Evolutionary conservation across 2,329 filamentous ascomycete species (phyloP), one percentile per base, ranked within the genome.

Genomic region (Chaetomium sp.): DNA sequence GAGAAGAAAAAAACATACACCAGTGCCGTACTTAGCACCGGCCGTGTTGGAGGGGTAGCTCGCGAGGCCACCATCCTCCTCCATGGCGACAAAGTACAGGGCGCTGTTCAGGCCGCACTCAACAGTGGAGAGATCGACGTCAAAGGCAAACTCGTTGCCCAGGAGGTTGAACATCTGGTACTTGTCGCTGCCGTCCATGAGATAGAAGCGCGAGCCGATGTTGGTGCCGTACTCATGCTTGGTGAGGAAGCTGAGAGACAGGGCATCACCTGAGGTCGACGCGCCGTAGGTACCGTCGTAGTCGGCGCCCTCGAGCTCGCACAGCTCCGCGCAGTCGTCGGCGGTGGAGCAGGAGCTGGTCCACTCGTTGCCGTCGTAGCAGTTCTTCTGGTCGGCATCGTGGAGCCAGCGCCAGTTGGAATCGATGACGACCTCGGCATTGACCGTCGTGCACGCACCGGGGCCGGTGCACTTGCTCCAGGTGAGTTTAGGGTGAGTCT

Each of bases 91-190:
- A 54, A 84, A 80, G 73, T 89, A 88, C 46, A 89, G 72, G 46
- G 86, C 86, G 54, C 85, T 86, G 70, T 89, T 89, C 56, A 89
- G 72, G 58, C 86, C 86, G 65, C 86, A 89, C 57, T 80, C 79
- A 27, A 87, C 74, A 63, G 79, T 78, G 38, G 84, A 87, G 44
- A 87, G 80, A 67, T 89, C 86, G 27, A 88, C 85, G 55, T 88
- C 85, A 59, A 89, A 87, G 53, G 83, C 84, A 71, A 89, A 84
- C 70, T 89, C 86, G 66, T 85, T 78, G 70, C 82, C 82, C 53
- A 82, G 74, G 57, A 88, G 74, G 57, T 81, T 77, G 72, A 88
- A 84, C 66, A 79, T 77, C 72, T 87, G 72, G 70, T 89, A 89
- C 57, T 78, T 79, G 62, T 74, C 74, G 46, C 83, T 79, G 51